Conservation (phyloP, 2,329 filamentous ascomycete species). For the Chalaropsis ovoidea region DNA sequence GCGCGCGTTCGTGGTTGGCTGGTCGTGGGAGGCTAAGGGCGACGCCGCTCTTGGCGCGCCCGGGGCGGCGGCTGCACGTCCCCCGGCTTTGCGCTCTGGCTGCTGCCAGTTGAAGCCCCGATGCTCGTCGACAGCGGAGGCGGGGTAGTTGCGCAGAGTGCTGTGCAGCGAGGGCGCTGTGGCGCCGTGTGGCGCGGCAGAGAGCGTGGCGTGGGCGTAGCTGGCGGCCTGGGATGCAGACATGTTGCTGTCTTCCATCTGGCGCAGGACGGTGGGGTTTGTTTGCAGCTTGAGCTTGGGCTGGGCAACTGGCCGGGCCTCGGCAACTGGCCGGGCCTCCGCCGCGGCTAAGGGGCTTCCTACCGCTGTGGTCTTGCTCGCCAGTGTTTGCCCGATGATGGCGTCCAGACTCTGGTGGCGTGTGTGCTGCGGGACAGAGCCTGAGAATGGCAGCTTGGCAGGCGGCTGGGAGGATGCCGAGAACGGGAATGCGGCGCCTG, state of each 20-base stretch:
- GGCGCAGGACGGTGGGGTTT: slow-evolving; percentile 20
- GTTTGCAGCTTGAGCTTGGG: slow-evolving; percentile 24
- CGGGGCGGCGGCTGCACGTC: background rate
- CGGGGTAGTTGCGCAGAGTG: slow-evolving; percentile 11
- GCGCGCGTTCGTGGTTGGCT: background rate
- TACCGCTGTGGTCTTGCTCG: background rate
- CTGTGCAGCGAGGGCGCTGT: background rate
- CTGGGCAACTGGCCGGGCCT: background rate
- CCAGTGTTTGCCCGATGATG: slow-evolving; percentile 1
- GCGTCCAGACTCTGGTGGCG: slow-evolving; percentile 22
- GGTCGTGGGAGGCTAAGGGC: background rate
- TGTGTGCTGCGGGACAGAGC: slow-evolving; percentile 8
- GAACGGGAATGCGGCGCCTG: background rate
- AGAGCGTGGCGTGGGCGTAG: slow-evolving; percentile 3
- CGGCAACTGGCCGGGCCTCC: background rate
- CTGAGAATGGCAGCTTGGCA: background rate
- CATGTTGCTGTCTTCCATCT: slow-evolving; percentile 22
- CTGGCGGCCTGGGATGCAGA: background rate
- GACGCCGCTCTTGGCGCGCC: background rate
- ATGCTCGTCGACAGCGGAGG: slow-evolving; percentile 13
- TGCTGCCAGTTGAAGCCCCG: slow-evolving; percentile 17
- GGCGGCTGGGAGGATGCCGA: background rate
- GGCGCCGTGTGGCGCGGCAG: slow-evolving; percentile 12
- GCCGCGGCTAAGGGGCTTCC: background rate
- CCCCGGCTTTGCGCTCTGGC: slow-evolving; percentile 7